Base-by-base conservation (phyloP, 805 yeast species). In the Danielia oregonensis region DNA sequence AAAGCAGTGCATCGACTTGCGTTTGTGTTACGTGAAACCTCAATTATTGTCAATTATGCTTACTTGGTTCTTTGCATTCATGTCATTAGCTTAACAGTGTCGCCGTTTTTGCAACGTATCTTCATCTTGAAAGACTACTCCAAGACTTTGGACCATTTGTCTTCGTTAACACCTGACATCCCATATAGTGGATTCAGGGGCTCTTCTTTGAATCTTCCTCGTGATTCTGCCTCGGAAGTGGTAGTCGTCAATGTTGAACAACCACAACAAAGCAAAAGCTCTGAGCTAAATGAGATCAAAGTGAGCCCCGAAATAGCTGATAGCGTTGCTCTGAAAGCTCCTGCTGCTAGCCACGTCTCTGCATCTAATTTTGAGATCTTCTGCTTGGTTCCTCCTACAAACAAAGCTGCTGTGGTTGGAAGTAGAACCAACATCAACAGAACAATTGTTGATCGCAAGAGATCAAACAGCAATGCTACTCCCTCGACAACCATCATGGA, bases 331-430 rank as follows among this genome's bases (percentile, higher is more conserved):
- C 14, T 21, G n/a, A 24, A 16, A 5, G 32, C 12, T 16, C 19
- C 4, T 29, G 29, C 17, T 16, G 24, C 29, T 13, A 25, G 22
- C 15, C 41, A 52, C 3, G 42, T 52, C 13, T 46, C 53, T 2
- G 52, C 51, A 3, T 51, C 47, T 12, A 59, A 59, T 35, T 58
- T 58, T 27, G 55, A 55, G 35, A 51, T 39, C 24, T 58, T 57
- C 26, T 52, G 60, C 29, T 29, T 53, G 33, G 46, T 52, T 6
- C 55, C 60, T 3, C 46, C 54, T 14, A 43, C 49, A 17, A 46
- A 39, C 34, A 49, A 50, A 22, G 40, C 47, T 4, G 37, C 44
- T 3, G 30, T 33, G 4, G 27, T 36, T 2, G 44, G 45, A 9
- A 23, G 34, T 10, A 46, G 36, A 17, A 31, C 44, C 25, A 36